Conservation (phyloP, 805 yeast genomes). For the Candida railenensis region DNA sequence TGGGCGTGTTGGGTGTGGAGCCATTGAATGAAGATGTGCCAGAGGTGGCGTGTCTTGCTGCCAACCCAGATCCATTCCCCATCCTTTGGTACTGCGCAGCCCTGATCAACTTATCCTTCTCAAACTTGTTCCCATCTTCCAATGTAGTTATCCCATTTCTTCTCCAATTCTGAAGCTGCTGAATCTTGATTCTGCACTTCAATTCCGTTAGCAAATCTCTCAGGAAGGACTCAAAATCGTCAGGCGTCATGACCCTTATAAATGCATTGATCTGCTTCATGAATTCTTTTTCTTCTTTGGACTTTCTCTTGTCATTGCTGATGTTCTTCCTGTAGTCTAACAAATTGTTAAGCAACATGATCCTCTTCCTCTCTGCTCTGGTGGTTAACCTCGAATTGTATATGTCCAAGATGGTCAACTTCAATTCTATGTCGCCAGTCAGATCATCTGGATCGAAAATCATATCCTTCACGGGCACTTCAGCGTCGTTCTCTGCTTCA, state of each 20-base stretch:
- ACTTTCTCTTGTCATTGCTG: conserved; percentile 77
- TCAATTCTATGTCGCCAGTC: conserved; percentile 83
- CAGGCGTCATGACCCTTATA: conserved; percentile 75
- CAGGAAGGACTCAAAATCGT: conserved; percentile 75
- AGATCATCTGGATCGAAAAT: conserved; percentile 88
- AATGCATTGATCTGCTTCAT: conserved; percentile 73
- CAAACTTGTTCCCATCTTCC: conserved; percentile 82
- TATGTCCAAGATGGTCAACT: conserved; percentile 81
- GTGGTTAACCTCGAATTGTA: conserved; percentile 86
- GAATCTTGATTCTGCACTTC: conserved; percentile 74
- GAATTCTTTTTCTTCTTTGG: conserved; percentile 87
- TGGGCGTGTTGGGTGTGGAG: conserved; percentile 9
- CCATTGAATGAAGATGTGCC: conserved; percentile 18
- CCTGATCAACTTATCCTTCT: conserved; percentile 78
- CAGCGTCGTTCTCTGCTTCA: conserved; percentile 97
- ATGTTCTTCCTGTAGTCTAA: conserved; percentile 83
- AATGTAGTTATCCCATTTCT: conserved; percentile 81
- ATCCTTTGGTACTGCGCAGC: conserved; percentile 59
- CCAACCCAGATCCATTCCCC: conserved; percentile 36
- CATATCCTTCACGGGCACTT: conserved; percentile 91
- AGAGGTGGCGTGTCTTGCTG: conserved; percentile 19
- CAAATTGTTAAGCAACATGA: conserved; percentile 70
- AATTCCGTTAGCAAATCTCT: conserved; percentile 76
- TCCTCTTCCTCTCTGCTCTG: conserved; percentile 89
- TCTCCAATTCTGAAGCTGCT: conserved; percentile 92